Evolutionary conservation across 352 stramenopile species (phyloP), one percentile per base, ranked within the genome.

Genomic region (Globisporangium paroecandrum): DNA sequence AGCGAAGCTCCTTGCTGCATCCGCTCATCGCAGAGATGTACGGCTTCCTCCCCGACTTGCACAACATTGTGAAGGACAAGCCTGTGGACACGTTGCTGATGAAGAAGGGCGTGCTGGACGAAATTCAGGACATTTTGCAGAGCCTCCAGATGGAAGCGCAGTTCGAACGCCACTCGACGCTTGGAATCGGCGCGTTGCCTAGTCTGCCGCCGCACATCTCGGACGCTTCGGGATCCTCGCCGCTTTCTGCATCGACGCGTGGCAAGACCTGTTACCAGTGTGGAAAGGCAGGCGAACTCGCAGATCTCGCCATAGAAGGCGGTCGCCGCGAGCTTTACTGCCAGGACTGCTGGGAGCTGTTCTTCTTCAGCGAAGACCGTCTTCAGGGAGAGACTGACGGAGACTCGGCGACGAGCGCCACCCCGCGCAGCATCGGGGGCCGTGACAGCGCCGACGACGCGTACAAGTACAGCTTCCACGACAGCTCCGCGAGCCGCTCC

Each of bases 71-170:
- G 12, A 83, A 81, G 66, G 80, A 87, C 65, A 86, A 85, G 51
- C 68, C 74, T 7, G 77, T 84, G 7, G 69, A 79, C 56, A 71
- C 80, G 53, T 76, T 93, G 46, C 62, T 93, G 32, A 71, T 79
- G 59, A 93, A 93, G 71, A 91, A 89, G 67, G 75, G 68, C 20
- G 86, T 91, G 72, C 77, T 93, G 36, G 85, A 90, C 54, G 85
- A 93, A 69, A 91, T 93, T 68, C 81, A 93, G 59, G 81, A 93
- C 51, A 93, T 91, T 54, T 78, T 91, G 15, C 71, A 86, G 60
- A 88, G 77, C 62, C 76, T 93, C 32, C 82, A 93, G 71, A 93
- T 93, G 83, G 85, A 90, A 65, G 62, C 83, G 47, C 85, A 91
- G 55, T 90, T 93, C 62, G 85, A 93, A 66, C 82, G 85, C 22